Evolutionary conservation across 257 asterid genomes (phyloP).

Genomic region (Paraleonurus japonicus): DNA sequence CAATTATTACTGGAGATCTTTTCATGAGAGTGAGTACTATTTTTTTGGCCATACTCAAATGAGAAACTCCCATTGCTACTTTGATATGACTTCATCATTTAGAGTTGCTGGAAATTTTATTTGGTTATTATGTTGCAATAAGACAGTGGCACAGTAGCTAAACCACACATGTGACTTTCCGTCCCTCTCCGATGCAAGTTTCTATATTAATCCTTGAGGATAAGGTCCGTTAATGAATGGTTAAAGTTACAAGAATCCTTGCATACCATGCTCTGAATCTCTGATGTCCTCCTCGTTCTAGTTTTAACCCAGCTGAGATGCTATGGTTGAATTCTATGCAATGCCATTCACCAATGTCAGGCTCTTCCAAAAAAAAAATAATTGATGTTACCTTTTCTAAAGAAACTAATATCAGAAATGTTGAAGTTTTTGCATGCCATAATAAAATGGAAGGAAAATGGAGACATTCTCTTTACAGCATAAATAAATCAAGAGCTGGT

Average conservation of each 20-base stretch:
- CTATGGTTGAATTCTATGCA: background rate
- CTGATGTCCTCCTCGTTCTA: conserved; percentile 18
- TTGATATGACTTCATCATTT: background rate
- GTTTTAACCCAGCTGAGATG: background rate
- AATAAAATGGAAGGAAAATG: conserved; percentile 7
- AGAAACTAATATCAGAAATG: background rate
- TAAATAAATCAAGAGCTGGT: background rate
- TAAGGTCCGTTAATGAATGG: conserved; percentile 17
- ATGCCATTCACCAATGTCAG: conserved; percentile 4
- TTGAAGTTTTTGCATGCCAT: conserved; percentile 1
- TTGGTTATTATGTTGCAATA: conserved; percentile 11
- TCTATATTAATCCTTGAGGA: conserved; percentile 6
- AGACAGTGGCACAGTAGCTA: conserved; percentile 14
- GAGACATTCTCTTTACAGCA: background rate
- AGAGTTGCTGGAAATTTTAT: conserved; percentile 16
- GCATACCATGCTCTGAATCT: conserved; percentile 27
- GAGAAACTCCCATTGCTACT: background rate
- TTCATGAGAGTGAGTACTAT: background rate
- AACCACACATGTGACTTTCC: conserved; percentile 14
- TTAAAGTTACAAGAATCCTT: conserved; percentile 35
- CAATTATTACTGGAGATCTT: conserved; percentile 18
- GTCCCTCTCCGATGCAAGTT: conserved; percentile 6
- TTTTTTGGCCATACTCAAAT: conserved; percentile 18
- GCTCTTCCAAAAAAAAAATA: conserved; percentile 1
- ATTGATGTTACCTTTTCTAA: background rate